Percentiles rank a stretch among this genome's conserved stretches.
phyloP scores from a whole-genome alignment of 2,329 filamentous ascomycete species.

The Harringtonia lauricola region DNA sequence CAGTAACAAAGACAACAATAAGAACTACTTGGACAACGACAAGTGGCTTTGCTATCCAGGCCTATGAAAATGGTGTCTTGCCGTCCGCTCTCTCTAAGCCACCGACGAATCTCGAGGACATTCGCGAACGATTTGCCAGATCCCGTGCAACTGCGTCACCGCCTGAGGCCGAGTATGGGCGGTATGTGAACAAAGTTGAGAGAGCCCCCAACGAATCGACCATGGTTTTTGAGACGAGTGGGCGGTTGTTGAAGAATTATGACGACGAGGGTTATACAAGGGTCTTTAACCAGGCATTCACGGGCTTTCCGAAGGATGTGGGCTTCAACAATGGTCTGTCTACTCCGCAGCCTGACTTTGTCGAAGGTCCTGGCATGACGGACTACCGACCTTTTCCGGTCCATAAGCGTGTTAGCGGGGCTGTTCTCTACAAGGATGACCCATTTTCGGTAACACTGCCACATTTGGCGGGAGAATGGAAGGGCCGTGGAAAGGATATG shows the following conservation, averaged over 20 bases:
- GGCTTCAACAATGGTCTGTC: conserved; percentile 18
- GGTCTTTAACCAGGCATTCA: conserved; percentile 11
- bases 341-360: conserved; percentile 17
- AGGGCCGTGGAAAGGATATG: conserved; percentile 8
- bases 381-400: conserved; percentile 9
- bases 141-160: conserved; percentile 9
- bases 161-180: conserved; percentile 5
- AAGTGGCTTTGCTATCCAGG: no score
- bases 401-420: background rate
- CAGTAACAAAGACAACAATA: no score
- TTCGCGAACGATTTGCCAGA: conserved; percentile 5
- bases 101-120: conserved; percentile 11
- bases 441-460: conserved; percentile 15
- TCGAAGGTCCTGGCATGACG: conserved; percentile 14
- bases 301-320: conserved; percentile 14
- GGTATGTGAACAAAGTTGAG: conserved; percentile 8
- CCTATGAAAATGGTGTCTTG: no score
- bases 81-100: conserved; percentile 13
- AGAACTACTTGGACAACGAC: no score
- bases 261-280: conserved; percentile 4
- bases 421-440: conserved; percentile 12
- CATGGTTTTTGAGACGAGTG: conserved; percentile 6
- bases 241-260: conserved; percentile 13
- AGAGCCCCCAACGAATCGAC: conserved; percentile 10
- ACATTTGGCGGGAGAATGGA: conserved; percentile 18